These are phyloP conservation scores for Durotheca rogersii DNA, from an alignment of 495 filamentous ascomycete species.

Conservation along the genomic window DNA sequence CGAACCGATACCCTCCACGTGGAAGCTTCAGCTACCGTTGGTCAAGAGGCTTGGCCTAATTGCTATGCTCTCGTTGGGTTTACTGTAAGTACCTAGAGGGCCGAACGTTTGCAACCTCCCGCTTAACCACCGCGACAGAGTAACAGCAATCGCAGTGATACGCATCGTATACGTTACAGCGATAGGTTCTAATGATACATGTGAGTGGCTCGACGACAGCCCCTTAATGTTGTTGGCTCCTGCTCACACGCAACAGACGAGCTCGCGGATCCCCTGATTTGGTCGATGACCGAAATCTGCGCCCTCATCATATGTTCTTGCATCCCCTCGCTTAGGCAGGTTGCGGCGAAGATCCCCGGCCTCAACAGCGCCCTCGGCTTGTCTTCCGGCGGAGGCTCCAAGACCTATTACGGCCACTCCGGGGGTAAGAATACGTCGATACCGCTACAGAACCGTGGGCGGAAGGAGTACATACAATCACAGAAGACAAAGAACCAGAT, in stretches of 20 bases:
- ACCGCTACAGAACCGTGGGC: conserved; percentile 7
- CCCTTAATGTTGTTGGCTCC: background rate
- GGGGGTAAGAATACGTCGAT: conserved; percentile 8
- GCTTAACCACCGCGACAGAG: conserved; percentile 11
- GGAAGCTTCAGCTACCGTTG: conserved; percentile 36
- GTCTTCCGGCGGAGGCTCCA: conserved; percentile 13
- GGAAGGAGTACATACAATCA: conserved; percentile 17
- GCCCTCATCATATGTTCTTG: conserved; percentile 34
- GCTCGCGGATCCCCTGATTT: conserved; percentile 23
- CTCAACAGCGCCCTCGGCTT: conserved; percentile 25
- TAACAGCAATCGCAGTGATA: conserved; percentile 22
- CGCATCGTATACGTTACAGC: conserved; percentile 22
- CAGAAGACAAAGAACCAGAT: conserved; percentile 7
- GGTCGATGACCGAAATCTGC: conserved; percentile 35
- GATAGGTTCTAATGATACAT: conserved; percentile 17
- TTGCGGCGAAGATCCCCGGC: conserved; percentile 22
- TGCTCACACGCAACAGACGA: conserved; percentile 11
- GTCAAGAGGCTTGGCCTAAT: conserved; percentile 46
- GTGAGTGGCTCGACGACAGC: conserved; percentile 5
- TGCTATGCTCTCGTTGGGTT: conserved; percentile 44
- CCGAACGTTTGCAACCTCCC: background rate
- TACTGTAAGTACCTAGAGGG: conserved; percentile 34
- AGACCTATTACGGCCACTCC: background rate
- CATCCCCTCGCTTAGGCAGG: conserved; percentile 31
- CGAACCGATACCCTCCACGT: conserved; percentile 32